Conservation (phyloP, 2,329 filamentous ascomycete species). For the Aspergillus sp. region DNA sequence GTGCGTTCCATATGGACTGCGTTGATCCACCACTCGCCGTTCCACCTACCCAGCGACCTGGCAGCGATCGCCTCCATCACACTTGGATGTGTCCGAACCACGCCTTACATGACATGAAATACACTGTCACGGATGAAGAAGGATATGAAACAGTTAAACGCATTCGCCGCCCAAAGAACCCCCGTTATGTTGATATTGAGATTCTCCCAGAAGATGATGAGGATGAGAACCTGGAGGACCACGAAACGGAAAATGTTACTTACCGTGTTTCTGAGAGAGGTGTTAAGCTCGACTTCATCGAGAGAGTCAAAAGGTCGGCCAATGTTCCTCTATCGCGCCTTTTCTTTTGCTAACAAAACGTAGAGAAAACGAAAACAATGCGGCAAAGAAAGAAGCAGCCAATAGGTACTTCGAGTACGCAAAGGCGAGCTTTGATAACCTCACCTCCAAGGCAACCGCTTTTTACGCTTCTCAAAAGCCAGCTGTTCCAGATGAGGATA, state of each 20-base stretch:
- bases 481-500: constrained; percentile 16
- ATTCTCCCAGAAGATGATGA: constrained; percentile 58
- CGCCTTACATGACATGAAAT: constrained; percentile 67
- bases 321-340: neutral
- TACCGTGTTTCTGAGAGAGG: constrained; percentile 65
- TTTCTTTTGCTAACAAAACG: constrained; percentile 10
- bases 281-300: constrained; percentile 71
- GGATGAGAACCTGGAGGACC: constrained; percentile 56
- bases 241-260: constrained; percentile 62
- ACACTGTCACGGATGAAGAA: constrained; percentile 51
- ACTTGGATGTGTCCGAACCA: constrained; percentile 91
- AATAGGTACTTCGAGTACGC: constrained; percentile 27
- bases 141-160: constrained; percentile 45
- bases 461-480: constrained; percentile 29
- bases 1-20: constrained; percentile 91
- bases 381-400: constrained; percentile 20
- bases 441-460: constrained; percentile 24
- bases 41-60: constrained; percentile 60
- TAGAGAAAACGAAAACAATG: constrained; percentile 23
- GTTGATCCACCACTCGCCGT: constrained; percentile 79
- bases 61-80: constrained; percentile 56
- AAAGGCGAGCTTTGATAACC: constrained; percentile 23
- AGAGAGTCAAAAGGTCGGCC: constrained; percentile 52
- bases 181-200: constrained; percentile 68
- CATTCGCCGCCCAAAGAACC: constrained; percentile 34